A percentile compares a stretch with the other conserved stretches of the same genome.
Conservation (phyloP, 2,329 filamentous ascomycete species). For the Monosporascus sp. region DNA sequence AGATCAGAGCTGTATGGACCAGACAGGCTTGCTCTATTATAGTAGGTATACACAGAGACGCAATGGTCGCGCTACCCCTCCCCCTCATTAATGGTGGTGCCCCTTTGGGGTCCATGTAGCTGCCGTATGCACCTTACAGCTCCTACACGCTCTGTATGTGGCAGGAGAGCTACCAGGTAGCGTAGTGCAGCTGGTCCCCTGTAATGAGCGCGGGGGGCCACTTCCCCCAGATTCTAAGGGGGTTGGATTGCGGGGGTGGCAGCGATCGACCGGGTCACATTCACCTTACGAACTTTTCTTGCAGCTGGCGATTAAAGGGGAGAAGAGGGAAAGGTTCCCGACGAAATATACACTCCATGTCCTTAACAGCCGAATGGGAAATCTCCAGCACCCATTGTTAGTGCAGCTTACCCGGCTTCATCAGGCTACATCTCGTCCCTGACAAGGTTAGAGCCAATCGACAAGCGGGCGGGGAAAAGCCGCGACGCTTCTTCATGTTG, state of each 20-base stretch:
- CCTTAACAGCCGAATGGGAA: too few species aligned
- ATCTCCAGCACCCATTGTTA: too few species aligned
- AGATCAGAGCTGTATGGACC: neutral
- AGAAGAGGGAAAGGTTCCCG: neutral
- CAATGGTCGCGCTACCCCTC: neutral
- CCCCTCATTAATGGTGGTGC: neutral
- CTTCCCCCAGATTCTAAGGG: neutral
- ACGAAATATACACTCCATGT: too few species aligned
- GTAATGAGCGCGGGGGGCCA: neutral
- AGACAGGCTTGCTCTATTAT: neutral
- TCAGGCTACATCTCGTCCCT: too few species aligned
- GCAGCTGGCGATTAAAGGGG: neutral
- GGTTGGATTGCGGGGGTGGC: slow-evolving; percentile 23
- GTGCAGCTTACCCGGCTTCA: too few species aligned
- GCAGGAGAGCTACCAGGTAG: neutral
- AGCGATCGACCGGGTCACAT: slow-evolving; percentile 1
- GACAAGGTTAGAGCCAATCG: too few species aligned
- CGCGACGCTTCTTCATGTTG: too few species aligned
- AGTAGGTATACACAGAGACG: neutral
- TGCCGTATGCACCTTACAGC: neutral
- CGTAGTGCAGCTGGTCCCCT: neutral
- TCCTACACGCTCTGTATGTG: neutral
- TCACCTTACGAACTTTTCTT: neutral
- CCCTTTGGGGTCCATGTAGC: neutral
- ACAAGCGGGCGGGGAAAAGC: too few species aligned